phyloP scores from a whole-genome alignment of 83 land plant species.

The Picea engelmannii region DNA sequence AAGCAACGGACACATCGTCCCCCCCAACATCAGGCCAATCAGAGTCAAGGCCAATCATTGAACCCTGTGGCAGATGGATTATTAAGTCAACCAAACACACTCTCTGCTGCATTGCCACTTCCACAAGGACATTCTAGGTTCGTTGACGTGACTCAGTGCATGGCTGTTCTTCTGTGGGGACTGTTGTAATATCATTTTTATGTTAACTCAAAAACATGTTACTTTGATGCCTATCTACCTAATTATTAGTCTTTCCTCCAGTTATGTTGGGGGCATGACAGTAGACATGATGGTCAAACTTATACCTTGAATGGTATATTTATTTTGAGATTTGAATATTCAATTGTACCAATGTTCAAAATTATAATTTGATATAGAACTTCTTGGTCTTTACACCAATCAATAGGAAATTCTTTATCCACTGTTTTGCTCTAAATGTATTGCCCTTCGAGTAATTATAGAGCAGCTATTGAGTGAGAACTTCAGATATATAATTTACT shows the following conservation, averaged over 20 bases:
- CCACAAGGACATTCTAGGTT: conserved; percentile 87
- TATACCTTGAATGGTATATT: background rate
- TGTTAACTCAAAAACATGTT: background rate
- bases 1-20: conserved; percentile 39
- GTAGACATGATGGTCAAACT: background rate
- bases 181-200: conserved; percentile 8
- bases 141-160: conserved; percentile 17
- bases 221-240: conserved; percentile 4
- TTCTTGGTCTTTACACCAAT: background rate
- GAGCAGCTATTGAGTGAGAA: background rate
- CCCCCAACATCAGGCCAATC: conserved; percentile 39
- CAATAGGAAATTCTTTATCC: background rate
- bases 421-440: background rate
- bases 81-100: conserved; percentile 43
- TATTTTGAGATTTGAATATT: background rate
- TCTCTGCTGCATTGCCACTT: conserved; percentile 48
- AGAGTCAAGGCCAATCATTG: conserved; percentile 34
- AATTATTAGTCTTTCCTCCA: background rate
- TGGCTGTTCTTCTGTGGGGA: conserved; percentile 16
- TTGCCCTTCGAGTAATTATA: background rate
- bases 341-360: conserved; percentile 6
- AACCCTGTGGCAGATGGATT: conserved; percentile 31
- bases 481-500: background rate
- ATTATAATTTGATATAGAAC: background rate
- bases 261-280: conserved; percentile 15